phyloP scores from a whole-genome alignment of 2,329 filamentous ascomycete genomes.

The Thelonectria blattea region DNA sequence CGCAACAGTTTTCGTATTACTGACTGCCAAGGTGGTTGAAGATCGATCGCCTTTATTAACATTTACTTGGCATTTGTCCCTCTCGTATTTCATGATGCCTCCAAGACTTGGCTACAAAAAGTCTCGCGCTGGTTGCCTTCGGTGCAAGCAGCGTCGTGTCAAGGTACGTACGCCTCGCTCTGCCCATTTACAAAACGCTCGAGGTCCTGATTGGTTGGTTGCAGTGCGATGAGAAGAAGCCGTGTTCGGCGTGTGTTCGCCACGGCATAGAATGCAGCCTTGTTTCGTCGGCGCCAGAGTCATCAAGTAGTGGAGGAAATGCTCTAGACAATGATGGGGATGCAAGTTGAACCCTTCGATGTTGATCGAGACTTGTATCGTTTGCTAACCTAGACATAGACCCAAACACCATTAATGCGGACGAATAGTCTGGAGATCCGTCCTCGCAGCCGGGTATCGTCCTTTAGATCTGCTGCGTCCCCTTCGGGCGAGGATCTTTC shows the following conservation, averaged over 20 bases:
- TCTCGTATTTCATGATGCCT: background rate
- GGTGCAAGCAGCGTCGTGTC: constrained; percentile 7
- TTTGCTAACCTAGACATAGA: background rate
- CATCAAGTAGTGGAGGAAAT: background rate
- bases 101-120: constrained; percentile 1
- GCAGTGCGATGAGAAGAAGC: background rate
- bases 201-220: background rate
- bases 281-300: background rate
- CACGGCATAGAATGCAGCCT: constrained; percentile 3
- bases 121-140: background rate
- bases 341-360: background rate
- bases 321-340: background rate
- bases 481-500: background rate
- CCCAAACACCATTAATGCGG: background rate
- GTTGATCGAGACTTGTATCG: background rate
- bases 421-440: background rate
- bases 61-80: background rate
- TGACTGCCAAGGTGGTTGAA: background rate
- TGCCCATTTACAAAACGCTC: background rate
- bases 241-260: constrained; percentile 1
- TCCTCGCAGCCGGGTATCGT: background rate
- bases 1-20: background rate
- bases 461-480: background rate
- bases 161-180: background rate
- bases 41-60: background rate